Base-by-base conservation (phyloP, 352 stramenopile genomes). In the Phytophthora colocasiae region DNA sequence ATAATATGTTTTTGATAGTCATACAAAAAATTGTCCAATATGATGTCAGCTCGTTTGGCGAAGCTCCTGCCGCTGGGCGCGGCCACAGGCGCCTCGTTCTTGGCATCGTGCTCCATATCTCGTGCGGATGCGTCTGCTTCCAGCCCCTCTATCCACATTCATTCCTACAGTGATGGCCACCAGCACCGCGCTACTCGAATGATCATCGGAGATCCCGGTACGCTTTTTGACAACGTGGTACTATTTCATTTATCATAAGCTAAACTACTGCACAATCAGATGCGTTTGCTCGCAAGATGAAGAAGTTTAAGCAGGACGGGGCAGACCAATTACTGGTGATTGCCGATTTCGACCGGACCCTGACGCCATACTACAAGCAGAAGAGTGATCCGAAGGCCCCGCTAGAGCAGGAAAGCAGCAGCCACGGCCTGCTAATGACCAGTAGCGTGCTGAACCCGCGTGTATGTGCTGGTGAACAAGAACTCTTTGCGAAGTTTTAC, bases 271-370 rank as follows among this genome's bases (percentile, higher is more conserved):
- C 22, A 22, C 22, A 22, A 22, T 17, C 58, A 91, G 83, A 93
- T 63, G 75, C 19, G 8, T 92, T 93, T 63, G 81, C 85, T 39
- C 69, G 69, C 45, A 93, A 92, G 69, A 84, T 83, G 73, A 83
- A 80, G 44, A 90, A 90, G 54, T 91, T 93, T 58, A 75, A 67
- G 32, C 68, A 69, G 19, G 85, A 91, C 51, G 85, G 83, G 15
- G 55, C 83, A n/a, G 71, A 80, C 43, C 78, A 88, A 43, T 45
- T 93, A 26, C 49, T 93, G 45, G 73, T 93, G 53, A 91, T 93
- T 44, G 71, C 83, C 31, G 85, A 93, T 45, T 93, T 93, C 62
- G 85, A 93, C 62, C 80, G 85, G 49, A 93, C 83, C 32, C 61
- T 93, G 38, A 91, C 85, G 47, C 75, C 81, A 41, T 81, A 73